Evolutionary conservation across 345 rosid genomes (phyloP).

Genomic region (Euphorbia pulcherrima): DNA sequence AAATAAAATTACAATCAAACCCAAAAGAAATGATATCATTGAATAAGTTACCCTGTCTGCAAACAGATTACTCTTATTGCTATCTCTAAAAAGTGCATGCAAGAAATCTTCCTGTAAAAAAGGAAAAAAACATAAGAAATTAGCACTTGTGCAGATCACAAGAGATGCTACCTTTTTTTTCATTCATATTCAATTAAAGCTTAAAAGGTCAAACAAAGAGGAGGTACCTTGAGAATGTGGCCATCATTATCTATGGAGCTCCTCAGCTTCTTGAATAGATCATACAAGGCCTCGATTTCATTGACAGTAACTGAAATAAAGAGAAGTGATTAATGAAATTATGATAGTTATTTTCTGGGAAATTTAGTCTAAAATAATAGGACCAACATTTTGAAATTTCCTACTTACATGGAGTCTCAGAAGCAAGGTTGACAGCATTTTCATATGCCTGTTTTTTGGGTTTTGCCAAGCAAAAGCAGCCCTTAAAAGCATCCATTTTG

Average conservation of each 20-base stretch:
- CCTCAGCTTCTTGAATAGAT: slow-evolving; percentile 66
- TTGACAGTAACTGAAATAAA: slow-evolving; percentile 62
- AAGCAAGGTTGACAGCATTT: slow-evolving; percentile 58
- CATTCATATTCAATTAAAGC: not conserved
- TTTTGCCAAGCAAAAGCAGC: slow-evolving; percentile 48
- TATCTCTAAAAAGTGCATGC: slow-evolving; percentile 73
- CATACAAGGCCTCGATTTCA: slow-evolving; percentile 71
- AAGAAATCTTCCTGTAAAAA: slow-evolving; percentile 71
- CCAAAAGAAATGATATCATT: not conserved
- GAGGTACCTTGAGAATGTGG: slow-evolving; percentile 58
- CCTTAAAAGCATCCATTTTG: slow-evolving; percentile 39
- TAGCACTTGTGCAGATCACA: not conserved
- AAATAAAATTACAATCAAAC: not conserved
- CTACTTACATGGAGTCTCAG: slow-evolving; percentile 80
- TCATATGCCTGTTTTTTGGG: slow-evolving; percentile 35
- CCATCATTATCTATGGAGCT: slow-evolving; percentile 46
- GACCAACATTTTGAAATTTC: not conserved
- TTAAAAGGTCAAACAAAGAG: slow-evolving; percentile 3
- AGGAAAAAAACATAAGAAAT: slow-evolving; percentile 10
- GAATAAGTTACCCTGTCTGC: slow-evolving; percentile 63
- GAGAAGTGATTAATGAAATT: not conserved
- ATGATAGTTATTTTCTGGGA: not conserved
- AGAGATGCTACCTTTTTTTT: not conserved
- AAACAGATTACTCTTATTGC: slow-evolving; percentile 61
- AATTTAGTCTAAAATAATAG: not conserved